phyloP scores from a whole-genome alignment of 2,329 filamentous ascomycete genomes.

The Fusarium musae region DNA sequence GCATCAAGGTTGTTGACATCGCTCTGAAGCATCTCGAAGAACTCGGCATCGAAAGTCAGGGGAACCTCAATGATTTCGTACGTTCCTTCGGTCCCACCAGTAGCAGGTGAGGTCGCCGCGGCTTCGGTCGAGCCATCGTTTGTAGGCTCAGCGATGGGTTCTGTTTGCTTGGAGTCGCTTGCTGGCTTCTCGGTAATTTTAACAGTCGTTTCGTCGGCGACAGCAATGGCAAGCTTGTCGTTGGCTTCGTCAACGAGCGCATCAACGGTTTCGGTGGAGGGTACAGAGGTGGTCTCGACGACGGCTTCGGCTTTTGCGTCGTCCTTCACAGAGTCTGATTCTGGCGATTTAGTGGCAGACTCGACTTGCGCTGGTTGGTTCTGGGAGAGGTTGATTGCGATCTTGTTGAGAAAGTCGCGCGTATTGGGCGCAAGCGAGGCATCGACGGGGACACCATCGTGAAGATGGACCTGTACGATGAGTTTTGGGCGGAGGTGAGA shows the following conservation, averaged over 20 bases:
- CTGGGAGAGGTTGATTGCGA: constrained; percentile 59
- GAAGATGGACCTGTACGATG: constrained; percentile 74
- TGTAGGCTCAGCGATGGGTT: background rate
- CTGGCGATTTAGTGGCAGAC: constrained; percentile 1
- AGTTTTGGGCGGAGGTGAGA: constrained; percentile 73
- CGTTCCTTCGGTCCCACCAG: constrained; percentile 9
- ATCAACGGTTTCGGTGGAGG: constrained; percentile 8
- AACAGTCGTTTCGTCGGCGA: background rate
- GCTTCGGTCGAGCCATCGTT: background rate
- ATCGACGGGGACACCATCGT: constrained; percentile 74
- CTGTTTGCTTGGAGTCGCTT: background rate
- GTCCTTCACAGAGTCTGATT: constrained; percentile 5
- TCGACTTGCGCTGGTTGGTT: constrained; percentile 17
- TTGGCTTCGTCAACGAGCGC: constrained; percentile 18
- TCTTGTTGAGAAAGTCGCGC: constrained; percentile 69
- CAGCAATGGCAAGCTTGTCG: constrained; percentile 18
- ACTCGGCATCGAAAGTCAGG: constrained; percentile 79
- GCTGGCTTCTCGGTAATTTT: background rate
- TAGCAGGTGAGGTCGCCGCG: background rate
- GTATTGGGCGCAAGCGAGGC: constrained; percentile 75
- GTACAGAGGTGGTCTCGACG: background rate
- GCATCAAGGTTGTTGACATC: constrained; percentile 76
- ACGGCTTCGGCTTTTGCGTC: background rate
- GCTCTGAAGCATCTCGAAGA: constrained; percentile 79
- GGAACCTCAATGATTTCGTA: constrained; percentile 73